Conservation (phyloP, 345 rosid genomes). For the Arabidopsis suecica region DNA sequence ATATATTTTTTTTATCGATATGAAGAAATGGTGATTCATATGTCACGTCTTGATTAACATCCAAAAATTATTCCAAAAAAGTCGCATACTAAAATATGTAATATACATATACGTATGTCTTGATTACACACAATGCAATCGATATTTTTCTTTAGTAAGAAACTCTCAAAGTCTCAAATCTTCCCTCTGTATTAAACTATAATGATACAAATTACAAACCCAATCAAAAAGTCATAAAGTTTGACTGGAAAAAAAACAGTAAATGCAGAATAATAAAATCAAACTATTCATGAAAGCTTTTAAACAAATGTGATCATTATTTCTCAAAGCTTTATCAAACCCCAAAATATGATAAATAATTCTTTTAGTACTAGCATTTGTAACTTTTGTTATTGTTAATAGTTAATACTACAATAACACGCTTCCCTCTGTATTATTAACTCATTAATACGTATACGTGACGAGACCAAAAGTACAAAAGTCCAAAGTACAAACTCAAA, state of each 20-base stretch:
- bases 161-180: not conserved
- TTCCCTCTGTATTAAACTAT: not conserved
- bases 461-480: not conserved
- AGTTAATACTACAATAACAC: not conserved
- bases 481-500: not conserved
- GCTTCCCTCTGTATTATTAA: not conserved
- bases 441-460: conserved; percentile 8
- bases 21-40: not conserved
- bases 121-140: not conserved
- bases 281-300: not conserved
- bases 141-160: not conserved
- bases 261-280: not conserved
- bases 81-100: not conserved
- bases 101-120: too few species aligned
- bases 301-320: not conserved
- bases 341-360: not conserved
- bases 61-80: too few species aligned
- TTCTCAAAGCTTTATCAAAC: not conserved
- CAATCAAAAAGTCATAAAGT: not conserved
- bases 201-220: not conserved
- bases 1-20: too few species aligned
- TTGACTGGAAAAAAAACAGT: not conserved
- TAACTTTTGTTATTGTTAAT: too few species aligned
- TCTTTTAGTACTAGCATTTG: too few species aligned
- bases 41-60: not conserved